Conservation (phyloP, 2,329 filamentous ascomycete genomes). For the Raffaelea deltoideospora region DNA sequence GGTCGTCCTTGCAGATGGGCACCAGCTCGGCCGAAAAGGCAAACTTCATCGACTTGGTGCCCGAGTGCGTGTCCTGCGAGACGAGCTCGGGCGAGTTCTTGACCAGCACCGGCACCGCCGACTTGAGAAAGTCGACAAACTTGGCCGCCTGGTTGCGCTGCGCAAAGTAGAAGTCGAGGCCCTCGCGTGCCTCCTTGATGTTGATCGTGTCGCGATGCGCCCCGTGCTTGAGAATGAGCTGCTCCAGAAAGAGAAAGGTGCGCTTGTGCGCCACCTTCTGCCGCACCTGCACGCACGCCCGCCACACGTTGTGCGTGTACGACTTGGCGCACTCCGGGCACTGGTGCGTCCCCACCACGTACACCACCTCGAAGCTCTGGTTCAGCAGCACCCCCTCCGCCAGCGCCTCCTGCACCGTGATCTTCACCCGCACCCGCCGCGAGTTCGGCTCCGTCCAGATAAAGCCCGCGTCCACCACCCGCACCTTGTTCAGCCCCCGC, state of each 20-base stretch:
- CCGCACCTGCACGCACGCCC: constrained; percentile 82
- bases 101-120: constrained; percentile 51
- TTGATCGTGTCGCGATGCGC: constrained; percentile 86
- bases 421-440: constrained; percentile 79
- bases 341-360: constrained; percentile 79
- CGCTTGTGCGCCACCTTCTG: constrained; percentile 92
- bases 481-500: constrained; percentile 70
- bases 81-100: constrained; percentile 52
- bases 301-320: constrained; percentile 69
- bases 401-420: constrained; percentile 69
- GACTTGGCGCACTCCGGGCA: constrained; percentile 92
- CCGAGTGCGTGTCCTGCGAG: constrained; percentile 82
- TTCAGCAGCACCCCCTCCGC: constrained; percentile 57
- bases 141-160: constrained; percentile 77
- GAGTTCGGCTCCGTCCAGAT: constrained; percentile 99
- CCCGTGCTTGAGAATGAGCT: constrained; percentile 86
- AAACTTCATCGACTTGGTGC: constrained; percentile 87
- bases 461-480: constrained; percentile 91
- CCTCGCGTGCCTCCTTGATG: constrained; percentile 93
- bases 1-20: constrained; percentile 92
- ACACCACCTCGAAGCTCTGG: constrained; percentile 90
- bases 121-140: constrained; percentile 63
- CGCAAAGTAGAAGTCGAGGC: constrained; percentile 90
- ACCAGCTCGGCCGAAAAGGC: constrained; percentile 79
- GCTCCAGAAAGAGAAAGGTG: constrained; percentile 56